phyloP scores from a whole-genome alignment of 1,284 basidiomycete genomes.

The Volvariella surrecta region DNA sequence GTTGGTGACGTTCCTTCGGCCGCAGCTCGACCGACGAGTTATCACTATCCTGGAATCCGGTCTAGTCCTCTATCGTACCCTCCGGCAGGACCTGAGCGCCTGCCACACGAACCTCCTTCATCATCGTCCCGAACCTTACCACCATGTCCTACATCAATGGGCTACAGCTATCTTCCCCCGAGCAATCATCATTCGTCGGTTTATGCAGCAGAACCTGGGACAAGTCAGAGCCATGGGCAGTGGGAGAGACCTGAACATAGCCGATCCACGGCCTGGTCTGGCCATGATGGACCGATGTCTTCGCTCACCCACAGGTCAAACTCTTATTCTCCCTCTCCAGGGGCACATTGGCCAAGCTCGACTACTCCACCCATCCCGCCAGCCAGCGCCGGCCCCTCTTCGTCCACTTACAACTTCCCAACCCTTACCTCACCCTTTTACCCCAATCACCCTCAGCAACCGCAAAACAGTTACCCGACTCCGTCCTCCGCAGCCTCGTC shows the following conservation, averaged over 20 bases:
- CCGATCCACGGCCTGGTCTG: not conserved
- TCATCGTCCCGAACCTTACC: no score
- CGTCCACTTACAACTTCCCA: conserved; percentile 16
- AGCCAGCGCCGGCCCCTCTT: conserved; percentile 1
- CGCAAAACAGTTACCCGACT: conserved; percentile 11
- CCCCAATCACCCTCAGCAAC: conserved; percentile 22
- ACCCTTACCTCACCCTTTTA: conserved; percentile 37
- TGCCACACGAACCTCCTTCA: no score
- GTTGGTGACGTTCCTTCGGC: conserved; percentile 12
- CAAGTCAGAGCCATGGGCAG: not conserved
- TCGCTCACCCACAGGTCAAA: not conserved
- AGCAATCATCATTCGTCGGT: not conserved
- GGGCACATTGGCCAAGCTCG: conserved; percentile 4
- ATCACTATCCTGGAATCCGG: no score
- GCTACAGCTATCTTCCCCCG: no score
- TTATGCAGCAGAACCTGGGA: not conserved
- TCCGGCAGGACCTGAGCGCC: no score
- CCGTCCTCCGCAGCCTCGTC: conserved; percentile 13
- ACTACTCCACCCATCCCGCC: conserved; percentile 3
- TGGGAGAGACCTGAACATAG: not conserved
- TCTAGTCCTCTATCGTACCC: no score
- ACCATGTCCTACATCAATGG: no score
- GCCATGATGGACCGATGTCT: not conserved
- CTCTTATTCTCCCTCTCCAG: not conserved
- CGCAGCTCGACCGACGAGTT: conserved; percentile 15